Conservation (phyloP, 768 basidiomycete genomes). For the Mycena olivaceomarginata region DNA sequence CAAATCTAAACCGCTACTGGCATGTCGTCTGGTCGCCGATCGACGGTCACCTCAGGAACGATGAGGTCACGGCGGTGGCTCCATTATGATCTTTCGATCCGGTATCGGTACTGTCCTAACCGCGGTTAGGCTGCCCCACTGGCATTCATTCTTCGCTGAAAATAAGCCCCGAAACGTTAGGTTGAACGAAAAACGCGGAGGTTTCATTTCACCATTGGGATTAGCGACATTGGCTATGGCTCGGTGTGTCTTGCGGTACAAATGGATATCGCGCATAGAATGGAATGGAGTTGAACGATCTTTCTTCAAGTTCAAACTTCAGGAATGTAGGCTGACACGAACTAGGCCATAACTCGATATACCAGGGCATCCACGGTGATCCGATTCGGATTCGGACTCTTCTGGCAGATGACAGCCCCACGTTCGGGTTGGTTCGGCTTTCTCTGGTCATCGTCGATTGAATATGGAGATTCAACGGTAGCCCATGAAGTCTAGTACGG, state of each 20-base stretch:
- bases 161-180: not conserved
- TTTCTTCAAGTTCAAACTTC: not conserved
- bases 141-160: not conserved
- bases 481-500: not conserved
- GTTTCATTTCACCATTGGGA: not conserved
- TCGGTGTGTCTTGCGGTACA: not conserved
- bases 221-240: not conserved
- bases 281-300: not conserved
- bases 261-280: not conserved
- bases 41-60: too few relatives aligned
- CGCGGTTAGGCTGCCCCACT: not conserved
- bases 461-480: conserved; percentile 1
- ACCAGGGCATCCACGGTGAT: not conserved
- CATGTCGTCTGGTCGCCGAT: too few relatives aligned
- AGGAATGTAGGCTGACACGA: too few relatives aligned
- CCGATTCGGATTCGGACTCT: not conserved
- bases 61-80: not conserved
- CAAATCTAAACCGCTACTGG: too few relatives aligned
- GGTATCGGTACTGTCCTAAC: not conserved
- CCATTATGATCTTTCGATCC: not conserved
- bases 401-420: not conserved
- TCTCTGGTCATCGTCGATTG: not conserved
- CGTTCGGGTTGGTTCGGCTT: not conserved
- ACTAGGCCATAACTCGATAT: too few relatives aligned
- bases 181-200: conserved; percentile 10